Base-by-base conservation (phyloP, 441 rosid genomes). In the Manihot esculenta region DNA sequence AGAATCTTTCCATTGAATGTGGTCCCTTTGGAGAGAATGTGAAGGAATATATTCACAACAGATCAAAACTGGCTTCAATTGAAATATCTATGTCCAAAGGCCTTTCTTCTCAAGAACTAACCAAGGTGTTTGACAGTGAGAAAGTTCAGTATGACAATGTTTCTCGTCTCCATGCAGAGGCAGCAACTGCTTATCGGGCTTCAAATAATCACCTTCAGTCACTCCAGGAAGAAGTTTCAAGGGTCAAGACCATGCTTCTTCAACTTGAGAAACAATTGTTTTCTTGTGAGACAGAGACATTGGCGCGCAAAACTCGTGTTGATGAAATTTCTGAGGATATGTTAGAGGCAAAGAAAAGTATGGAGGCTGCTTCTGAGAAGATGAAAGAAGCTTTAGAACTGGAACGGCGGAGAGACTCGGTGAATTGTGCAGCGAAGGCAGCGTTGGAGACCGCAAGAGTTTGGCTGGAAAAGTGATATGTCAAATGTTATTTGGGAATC, bases 251-350 rank as follows among this genome's bases (percentile, higher is more conserved):
- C n/a, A 33, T 26, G 67, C 80, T 79, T 56, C 48, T 47, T 30
- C 68, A 61, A 68, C 69, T 81, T 15, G 80, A 77, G 76, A 72
- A 74, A 44, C 79, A 70, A 48, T 6, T 69, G 48, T 38, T 59
- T 7, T 51, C 21, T 35, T 86, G 76, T 14, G 78, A 79, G 51
- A 73, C 80, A 10, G 77, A 81, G 80, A 76, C 80, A 47, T 76
- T 51, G 44, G 60, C 66, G 12, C 77, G 50, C 30, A 69, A 79
- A 74, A 62, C 50, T 57, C 60, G 41, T 18, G 69, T 72, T 51
- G 51, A 47, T 59, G 62, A 72, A 51, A 58, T 68, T 50, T 66
- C 55, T n/a, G 49, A 60, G 33, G 77, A 77, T 0, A 38, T 70
- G 84, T 69, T 64, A 14, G 79, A 76, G 55, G 64, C 74, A 18